phyloP scores from a whole-genome alignment of 2,329 filamentous ascomycete species.

The Claviceps pazoutovae region DNA sequence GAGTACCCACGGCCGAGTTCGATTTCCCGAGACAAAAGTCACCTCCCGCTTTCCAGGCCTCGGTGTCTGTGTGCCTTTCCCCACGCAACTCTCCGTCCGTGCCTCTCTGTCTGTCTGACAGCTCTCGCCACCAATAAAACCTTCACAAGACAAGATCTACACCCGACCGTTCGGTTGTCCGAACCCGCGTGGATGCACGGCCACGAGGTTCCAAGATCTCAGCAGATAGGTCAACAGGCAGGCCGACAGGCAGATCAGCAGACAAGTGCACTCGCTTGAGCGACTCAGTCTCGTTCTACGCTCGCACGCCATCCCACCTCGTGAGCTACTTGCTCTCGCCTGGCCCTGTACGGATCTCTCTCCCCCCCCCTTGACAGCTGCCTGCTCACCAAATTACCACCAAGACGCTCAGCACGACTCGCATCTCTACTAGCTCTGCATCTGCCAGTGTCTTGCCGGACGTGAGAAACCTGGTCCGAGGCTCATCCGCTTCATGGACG shows the following conservation, averaged over 20 bases:
- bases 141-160: neutral
- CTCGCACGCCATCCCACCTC: neutral
- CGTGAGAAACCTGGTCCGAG: conserved; percentile 3
- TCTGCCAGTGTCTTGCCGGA: neutral
- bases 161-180: neutral
- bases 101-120: neutral
- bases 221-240: neutral
- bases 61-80: neutral
- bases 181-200: conserved; percentile 3
- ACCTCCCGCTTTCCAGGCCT: neutral
- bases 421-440: neutral
- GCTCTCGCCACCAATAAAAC: neutral
- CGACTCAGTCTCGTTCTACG: neutral
- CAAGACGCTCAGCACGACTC: neutral
- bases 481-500: conserved; percentile 23
- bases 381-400: neutral
- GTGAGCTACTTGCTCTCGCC: neutral
- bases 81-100: neutral
- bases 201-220: neutral
- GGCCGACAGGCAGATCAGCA: too few relatives aligned
- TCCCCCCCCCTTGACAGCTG: neutral
- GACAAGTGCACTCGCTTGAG: neutral
- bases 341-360: neutral
- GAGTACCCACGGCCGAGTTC: neutral
- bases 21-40: neutral